phyloP scores from a whole-genome alignment of 139 green algal species.

The Pseudopediastrum boryanum region DNA sequence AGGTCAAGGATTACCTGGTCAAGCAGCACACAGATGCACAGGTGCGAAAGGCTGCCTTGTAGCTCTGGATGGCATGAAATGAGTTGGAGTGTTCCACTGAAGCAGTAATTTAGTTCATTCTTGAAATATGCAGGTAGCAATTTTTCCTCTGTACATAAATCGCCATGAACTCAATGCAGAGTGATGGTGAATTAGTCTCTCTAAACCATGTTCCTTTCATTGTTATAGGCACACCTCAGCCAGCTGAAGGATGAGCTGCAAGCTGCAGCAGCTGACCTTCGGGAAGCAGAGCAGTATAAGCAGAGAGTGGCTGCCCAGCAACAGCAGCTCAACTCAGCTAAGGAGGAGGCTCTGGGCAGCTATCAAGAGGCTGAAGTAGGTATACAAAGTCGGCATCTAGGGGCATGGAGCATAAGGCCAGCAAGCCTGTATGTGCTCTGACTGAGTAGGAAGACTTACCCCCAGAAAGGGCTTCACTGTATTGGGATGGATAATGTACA shows the following conservation, averaged over 20 bases:
- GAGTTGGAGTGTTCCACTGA: background rate
- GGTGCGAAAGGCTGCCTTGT: background rate
- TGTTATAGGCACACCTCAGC: constrained; percentile 17
- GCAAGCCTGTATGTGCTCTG: too few relatives aligned
- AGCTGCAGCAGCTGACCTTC: constrained; percentile 2
- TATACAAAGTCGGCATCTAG: too few relatives aligned
- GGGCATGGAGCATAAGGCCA: too few relatives aligned
- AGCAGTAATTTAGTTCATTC: background rate
- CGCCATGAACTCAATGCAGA: background rate
- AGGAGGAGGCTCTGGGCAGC: constrained; percentile 9
- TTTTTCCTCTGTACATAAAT: background rate
- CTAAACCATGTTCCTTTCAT: background rate
- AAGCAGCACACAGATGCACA: constrained; percentile 26
- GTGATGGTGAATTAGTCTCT: background rate
- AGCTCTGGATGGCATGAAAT: too few relatives aligned
- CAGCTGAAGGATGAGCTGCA: constrained; percentile 13
- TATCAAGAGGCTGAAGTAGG: constrained; percentile 3
- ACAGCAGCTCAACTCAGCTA: background rate
- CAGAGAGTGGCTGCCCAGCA: constrained; percentile 8
- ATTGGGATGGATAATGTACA: too few relatives aligned
- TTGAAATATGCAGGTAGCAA: background rate
- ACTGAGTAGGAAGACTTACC: too few relatives aligned
- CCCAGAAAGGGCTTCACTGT: too few relatives aligned
- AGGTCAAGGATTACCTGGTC: constrained; percentile 21
- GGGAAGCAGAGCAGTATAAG: background rate